These are phyloP conservation scores for Crithidia expoeki DNA, from an alignment of 208 protist genomes.

Conservation along the genomic window DNA sequence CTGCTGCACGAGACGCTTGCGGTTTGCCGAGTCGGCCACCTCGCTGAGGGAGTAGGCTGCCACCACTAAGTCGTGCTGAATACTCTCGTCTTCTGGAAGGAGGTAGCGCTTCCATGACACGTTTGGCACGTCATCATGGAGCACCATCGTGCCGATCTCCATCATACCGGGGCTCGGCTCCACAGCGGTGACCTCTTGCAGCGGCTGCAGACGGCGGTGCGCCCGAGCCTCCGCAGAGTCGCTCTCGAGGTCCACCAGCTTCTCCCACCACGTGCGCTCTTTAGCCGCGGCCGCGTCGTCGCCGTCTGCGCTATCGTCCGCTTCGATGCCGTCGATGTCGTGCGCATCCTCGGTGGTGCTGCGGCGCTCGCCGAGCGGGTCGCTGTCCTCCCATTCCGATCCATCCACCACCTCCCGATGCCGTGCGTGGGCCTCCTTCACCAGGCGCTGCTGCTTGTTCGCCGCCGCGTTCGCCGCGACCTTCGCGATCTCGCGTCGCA, in stretches of 20 bases:
- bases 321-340: slow-evolving; percentile 55
- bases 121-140: slow-evolving; percentile 87
- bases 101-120: slow-evolving; percentile 90
- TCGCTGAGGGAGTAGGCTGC: slow-evolving; percentile 88
- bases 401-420: slow-evolving; percentile 81
- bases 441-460: slow-evolving; percentile 55
- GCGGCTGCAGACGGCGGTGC: slow-evolving; percentile 65
- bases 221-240: slow-evolving; percentile 52
- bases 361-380: slow-evolving; percentile 53
- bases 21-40: slow-evolving; percentile 64
- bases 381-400: slow-evolving; percentile 81
- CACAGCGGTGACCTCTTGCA: slow-evolving; percentile 83
- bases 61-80: slow-evolving; percentile 85
- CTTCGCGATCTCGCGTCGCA: slow-evolving; percentile 73
- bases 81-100: slow-evolving; percentile 79
- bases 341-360: slow-evolving; percentile 47
- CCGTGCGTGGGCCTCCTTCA: slow-evolving; percentile 63
- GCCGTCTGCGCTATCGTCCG: slow-evolving; percentile 36
- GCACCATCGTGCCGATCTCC: slow-evolving; percentile 89
- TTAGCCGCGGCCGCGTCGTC: slow-evolving; percentile 2
- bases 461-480: slow-evolving; percentile 64
- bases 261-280: slow-evolving; percentile 84
- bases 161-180: slow-evolving; percentile 91
- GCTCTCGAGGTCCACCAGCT: slow-evolving; percentile 77
- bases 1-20: slow-evolving; percentile 72